phyloP scores from a whole-genome alignment of 352 stramenopile genomes.

The Pythium diclinum region DNA sequence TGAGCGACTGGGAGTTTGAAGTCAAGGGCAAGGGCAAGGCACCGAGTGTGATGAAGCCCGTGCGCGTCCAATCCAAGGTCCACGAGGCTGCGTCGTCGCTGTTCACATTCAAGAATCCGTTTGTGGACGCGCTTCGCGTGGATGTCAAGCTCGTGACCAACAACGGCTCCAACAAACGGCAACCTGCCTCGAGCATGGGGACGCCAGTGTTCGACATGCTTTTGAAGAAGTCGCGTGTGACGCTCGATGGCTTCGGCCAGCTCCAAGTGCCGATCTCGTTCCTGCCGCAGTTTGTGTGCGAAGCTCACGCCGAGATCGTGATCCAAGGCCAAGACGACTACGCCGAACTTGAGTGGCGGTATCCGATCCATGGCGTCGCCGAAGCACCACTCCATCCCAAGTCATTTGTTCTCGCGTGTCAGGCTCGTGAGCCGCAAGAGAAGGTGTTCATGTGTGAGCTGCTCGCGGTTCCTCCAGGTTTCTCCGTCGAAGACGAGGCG shows the following conservation, averaged over 20 bases:
- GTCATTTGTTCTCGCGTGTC: constrained; percentile 56
- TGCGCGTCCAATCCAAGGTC: constrained; percentile 65
- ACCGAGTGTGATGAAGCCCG: constrained; percentile 90
- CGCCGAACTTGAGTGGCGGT: constrained; percentile 70
- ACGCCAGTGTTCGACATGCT: constrained; percentile 68
- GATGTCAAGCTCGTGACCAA: constrained; percentile 69
- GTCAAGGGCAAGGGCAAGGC: constrained; percentile 72
- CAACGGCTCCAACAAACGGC: constrained; percentile 3
- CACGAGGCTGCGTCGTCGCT: constrained; percentile 78
- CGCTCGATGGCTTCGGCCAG: constrained; percentile 78
- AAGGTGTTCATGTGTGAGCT: constrained; percentile 65
- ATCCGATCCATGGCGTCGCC: constrained; percentile 67
- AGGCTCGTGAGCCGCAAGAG: constrained; percentile 61
- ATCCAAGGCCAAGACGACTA: constrained; percentile 67
- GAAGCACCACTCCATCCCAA: constrained; percentile 64
- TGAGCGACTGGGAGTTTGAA: constrained; percentile 89
- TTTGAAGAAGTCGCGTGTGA: constrained; percentile 64
- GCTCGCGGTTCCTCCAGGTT: constrained; percentile 42
- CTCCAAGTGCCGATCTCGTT: constrained; percentile 92
- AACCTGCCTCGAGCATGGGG: neutral
- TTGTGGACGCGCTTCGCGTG: constrained; percentile 73
- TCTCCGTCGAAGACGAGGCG: constrained; percentile 39
- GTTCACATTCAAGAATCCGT: constrained; percentile 93
- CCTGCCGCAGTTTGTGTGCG: constrained; percentile 64
- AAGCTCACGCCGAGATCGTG: constrained; percentile 63